Evolutionary conservation across 805 yeast genomes (phyloP).

Genomic region (Candida argentea): DNA sequence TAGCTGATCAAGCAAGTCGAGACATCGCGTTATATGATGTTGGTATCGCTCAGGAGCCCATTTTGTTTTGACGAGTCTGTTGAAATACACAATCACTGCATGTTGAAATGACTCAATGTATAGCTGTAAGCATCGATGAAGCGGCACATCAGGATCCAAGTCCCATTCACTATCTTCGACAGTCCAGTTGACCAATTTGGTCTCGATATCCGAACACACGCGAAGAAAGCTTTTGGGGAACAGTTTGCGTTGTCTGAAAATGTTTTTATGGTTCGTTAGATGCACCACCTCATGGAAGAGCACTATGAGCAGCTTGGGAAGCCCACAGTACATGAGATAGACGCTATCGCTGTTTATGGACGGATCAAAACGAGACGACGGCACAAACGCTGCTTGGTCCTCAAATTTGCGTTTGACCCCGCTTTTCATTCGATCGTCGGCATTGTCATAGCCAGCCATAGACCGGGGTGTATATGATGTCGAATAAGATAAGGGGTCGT

Average conservation of each 20-base stretch:
- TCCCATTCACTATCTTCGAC: slow-evolving; percentile 28
- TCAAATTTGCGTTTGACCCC: background rate
- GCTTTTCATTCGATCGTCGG: background rate
- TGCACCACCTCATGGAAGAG: slow-evolving; percentile 36
- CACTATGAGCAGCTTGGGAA: slow-evolving; percentile 37
- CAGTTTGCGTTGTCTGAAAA: slow-evolving; percentile 27
- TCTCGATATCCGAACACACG: slow-evolving; percentile 46
- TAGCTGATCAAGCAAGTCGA: slow-evolving; percentile 2
- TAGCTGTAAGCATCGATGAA: slow-evolving; percentile 34
- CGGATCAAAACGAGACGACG: slow-evolving; percentile 6
- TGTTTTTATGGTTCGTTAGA: slow-evolving; percentile 42
- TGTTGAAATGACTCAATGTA: slow-evolving; percentile 30
- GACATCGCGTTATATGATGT: slow-evolving; percentile 2
- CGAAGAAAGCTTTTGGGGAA: slow-evolving; percentile 47
- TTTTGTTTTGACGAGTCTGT: slow-evolving; percentile 30
- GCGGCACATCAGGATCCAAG: slow-evolving; percentile 16
- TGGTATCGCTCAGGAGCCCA: background rate
- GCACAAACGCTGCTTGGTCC: slow-evolving; percentile 1
- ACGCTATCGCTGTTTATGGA: slow-evolving; percentile 13
- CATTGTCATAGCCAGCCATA: slow-evolving; percentile 2
- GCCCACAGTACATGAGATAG: slow-evolving; percentile 37
- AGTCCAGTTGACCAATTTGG: slow-evolving; percentile 37
- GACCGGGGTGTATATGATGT: slow-evolving; percentile 14
- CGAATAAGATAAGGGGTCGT: slow-evolving; percentile 16
- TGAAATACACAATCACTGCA: slow-evolving; percentile 33